Evolutionary conservation across 768 basidiomycete species (phyloP), one percentile per base, ranked within the genome.

Genomic region (Tricholoma matsutake): DNA sequence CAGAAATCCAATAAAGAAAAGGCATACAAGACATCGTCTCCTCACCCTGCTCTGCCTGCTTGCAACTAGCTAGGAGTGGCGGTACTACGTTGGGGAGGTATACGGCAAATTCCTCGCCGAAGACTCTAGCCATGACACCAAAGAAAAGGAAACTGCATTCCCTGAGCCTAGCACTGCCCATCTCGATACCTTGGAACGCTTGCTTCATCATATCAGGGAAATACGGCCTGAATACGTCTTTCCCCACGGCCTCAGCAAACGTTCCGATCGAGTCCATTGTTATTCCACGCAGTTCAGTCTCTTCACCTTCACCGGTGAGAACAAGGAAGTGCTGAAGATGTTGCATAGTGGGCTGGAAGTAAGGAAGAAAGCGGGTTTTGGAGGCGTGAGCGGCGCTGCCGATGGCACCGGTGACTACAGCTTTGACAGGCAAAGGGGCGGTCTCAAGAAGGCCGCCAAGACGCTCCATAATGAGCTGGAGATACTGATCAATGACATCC

Each of bases 191-290:
- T 64, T 90, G 84, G 81, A 98, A 95, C 2, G 96, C 94, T 65
- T 92, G 89, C 71, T 87, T 86, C 97, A 99, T 98, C 83, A 96
- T 86, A 60, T 93, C 88, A n/a, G 87, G 82, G 81, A 96, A 97
- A 84, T 90, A 98, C 16, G 95, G 96, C 34, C 92, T 81, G 88
- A 98, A 99, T 29, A 86, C 79, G 13, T 98, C 96, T 70, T 88
- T 86, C 64, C 97, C 96, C 61, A 98, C 93, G 7, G 96, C 94
- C 76, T 98, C 96, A 13, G 97, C 93, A 67, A 99, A 94, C 0
- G 97, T 98, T 56, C 97, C 97, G 61, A 98, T 88, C n/a, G 97
- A 94, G 75, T 98, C 97, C 87, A 97, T 97, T 10, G 96, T 90
- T 70, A 98, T 96, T 37, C 97, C 96, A 60, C 96, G 92, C 39